Base-by-base conservation (phyloP, 2,329 filamentous ascomycete species). In the Fusarium mexicanum region DNA sequence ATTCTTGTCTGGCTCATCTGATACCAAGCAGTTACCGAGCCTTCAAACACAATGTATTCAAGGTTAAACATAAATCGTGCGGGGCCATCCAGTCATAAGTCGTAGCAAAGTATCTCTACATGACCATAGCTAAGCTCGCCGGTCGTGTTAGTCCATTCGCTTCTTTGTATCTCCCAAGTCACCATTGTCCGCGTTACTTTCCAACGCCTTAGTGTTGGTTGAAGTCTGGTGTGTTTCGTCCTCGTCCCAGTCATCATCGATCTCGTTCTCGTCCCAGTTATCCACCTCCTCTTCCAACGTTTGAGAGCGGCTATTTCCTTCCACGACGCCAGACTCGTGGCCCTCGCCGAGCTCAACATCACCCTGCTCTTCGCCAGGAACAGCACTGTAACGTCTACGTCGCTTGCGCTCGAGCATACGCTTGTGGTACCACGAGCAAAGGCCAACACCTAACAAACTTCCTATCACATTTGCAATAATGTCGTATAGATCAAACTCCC, bases 361-460 rank as follows among this genome's bases (percentile, higher is more conserved):
- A 20, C 82, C 87, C 6, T 87, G 88, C 20, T 87, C 87, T 57
- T 90, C 89, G 35, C 90, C 91, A 1, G 93, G 89, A 11, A 97
- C 88, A 12, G 89, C 87, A 61, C 89, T 88, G 79, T 97, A 97
- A 59, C 90, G 89, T 79, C 93, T 93, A 63, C 90, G 90, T 79
- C 90, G 86, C 69, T 93, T 94, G 71, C 96, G 89, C 83, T 98
- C 96, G 44, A 98, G 86, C 95, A 98, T 98, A 67, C 96, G 92
- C 80, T 93, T 93, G 84, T 99, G 96, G 81, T 99, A 99, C 93
- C 94, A 96, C 65, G 91, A 92, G 81, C 94, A 97, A 26, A 97
- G 81, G 0, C 87, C 91, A 26, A 98, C 81, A 0, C 90, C 95
- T 2, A 87, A 85, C 20, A 93, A 83, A 73, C 93, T 96, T 47